Conservation (phyloP, 2,329 filamentous ascomycete species). For the Sporothrix pseudoabietina region DNA sequence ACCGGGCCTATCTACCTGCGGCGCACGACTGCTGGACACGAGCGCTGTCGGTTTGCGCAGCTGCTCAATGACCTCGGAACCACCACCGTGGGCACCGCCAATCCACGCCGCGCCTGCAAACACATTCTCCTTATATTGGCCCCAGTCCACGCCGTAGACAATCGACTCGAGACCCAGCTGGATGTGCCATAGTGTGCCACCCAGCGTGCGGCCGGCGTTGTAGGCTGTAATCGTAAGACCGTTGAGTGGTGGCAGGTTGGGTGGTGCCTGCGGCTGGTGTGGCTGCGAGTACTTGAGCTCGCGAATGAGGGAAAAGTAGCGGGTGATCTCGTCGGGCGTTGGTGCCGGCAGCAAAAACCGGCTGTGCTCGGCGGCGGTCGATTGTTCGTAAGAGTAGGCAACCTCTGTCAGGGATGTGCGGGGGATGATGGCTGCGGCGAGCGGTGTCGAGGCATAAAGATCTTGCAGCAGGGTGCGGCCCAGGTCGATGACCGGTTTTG, state of each 20-base stretch:
- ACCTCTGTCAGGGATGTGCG: conserved; percentile 69
- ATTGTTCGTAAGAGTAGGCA: conserved; percentile 57
- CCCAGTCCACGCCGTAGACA: conserved; percentile 98
- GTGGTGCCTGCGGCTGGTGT: conserved; percentile 82
- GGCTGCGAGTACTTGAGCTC: conserved; percentile 96
- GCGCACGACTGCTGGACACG: conserved; percentile 84
- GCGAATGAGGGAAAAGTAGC: conserved; percentile 88
- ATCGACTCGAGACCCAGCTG: conserved; percentile 96
- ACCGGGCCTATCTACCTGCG: conserved; percentile 68
- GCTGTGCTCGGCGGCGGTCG: conserved; percentile 53
- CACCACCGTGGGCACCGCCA: conserved; percentile 68
- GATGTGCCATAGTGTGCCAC: conserved; percentile 98
- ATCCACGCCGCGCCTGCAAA: conserved; percentile 93
- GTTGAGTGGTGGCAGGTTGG: conserved; percentile 85
- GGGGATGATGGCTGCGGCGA: conserved; percentile 83
- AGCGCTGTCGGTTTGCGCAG: conserved; percentile 90
- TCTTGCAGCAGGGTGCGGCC: conserved; percentile 90
- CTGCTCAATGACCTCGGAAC: conserved; percentile 90
- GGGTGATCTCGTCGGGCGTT: conserved; percentile 82
- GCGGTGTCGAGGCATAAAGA: conserved; percentile 83
- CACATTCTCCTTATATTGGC: conserved; percentile 94
- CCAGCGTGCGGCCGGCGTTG: conserved; percentile 91
- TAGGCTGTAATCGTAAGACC: conserved; percentile 95
- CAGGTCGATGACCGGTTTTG: conserved; percentile 87
- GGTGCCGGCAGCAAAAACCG: conserved; percentile 67